Conservation (phyloP, 176 grass and related monocot genomes). For the Tuctoria greenei region DNA sequence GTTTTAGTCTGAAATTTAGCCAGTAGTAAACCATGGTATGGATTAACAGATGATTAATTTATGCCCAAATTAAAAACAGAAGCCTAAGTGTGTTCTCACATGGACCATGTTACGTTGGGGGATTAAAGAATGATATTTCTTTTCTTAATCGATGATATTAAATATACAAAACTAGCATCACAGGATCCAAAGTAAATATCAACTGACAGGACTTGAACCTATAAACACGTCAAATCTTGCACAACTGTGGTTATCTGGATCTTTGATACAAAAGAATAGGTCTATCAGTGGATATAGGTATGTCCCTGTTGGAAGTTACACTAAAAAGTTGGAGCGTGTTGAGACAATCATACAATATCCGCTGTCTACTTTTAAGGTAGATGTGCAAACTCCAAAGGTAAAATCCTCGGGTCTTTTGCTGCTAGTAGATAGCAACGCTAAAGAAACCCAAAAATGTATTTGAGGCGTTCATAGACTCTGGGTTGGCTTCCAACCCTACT, state of each 20-base stretch:
- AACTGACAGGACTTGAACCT: constrained; percentile 20
- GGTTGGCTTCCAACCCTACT: constrained; percentile 60
- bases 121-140: background rate
- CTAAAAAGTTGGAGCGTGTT: constrained; percentile 44
- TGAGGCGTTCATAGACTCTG: constrained; percentile 46
- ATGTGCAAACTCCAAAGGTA: constrained; percentile 36
- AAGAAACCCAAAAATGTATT: constrained; percentile 51
- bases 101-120: background rate
- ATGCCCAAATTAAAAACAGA: background rate
- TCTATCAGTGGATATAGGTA: constrained; percentile 44
- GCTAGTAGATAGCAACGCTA: constrained; percentile 24
- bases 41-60: background rate
- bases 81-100: background rate
- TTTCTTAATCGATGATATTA: background rate
- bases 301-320: constrained; percentile 41
- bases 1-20: too few species aligned
- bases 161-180: constrained; percentile 31
- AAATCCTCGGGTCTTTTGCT: constrained; percentile 47
- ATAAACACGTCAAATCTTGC: constrained; percentile 23
- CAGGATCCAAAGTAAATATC: background rate
- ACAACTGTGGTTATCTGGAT: constrained; percentile 26
- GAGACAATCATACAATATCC: constrained; percentile 47
- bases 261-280: constrained; percentile 51
- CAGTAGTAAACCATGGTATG: background rate
- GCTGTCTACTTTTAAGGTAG: constrained; percentile 48